A percentile compares a stretch with the other conserved stretches of the same genome.
Conservation (phyloP, 352 stramenopile genomes). For the Phytophthora sojae region DNA sequence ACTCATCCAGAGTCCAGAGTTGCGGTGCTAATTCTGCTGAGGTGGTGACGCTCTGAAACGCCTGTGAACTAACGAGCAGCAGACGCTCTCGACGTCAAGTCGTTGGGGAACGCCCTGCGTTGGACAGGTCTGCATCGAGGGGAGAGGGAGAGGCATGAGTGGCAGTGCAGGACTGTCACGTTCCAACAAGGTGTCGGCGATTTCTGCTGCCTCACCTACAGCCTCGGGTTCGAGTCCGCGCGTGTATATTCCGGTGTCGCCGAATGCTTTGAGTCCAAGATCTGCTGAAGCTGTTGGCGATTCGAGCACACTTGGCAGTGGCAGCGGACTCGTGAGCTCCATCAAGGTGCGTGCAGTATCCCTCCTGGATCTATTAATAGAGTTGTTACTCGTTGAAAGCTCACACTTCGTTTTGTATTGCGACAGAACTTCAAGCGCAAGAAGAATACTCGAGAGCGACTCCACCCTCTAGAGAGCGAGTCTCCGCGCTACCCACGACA, state of each 20-base stretch:
- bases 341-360: constrained; percentile 7
- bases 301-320: constrained; percentile 11
- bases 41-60: constrained; percentile 25
- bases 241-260: not conserved
- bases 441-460: constrained; percentile 51
- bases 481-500: constrained; percentile 19
- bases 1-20: not conserved
- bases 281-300: constrained; percentile 9
- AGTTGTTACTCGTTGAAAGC: no score
- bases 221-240: constrained; percentile 16
- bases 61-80: constrained; percentile 9
- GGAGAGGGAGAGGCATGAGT: constrained; percentile 24
- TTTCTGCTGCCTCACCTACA: constrained; percentile 25
- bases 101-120: not conserved
- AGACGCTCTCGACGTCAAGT: constrained; percentile 7
- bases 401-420: no score
- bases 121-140: constrained; percentile 5
- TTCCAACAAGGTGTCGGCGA: constrained; percentile 21
- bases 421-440: constrained; percentile 59
- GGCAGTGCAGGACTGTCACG: constrained; percentile 8
- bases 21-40: constrained; percentile 27
- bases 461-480: constrained; percentile 52
- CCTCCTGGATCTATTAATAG: no score
- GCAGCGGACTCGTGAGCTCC: constrained; percentile 25
- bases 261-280: constrained; percentile 22